These are phyloP conservation scores for Vitis hybrid DNA, from an alignment of 177 flowering plant genomes.

Conservation along the genomic window DNA sequence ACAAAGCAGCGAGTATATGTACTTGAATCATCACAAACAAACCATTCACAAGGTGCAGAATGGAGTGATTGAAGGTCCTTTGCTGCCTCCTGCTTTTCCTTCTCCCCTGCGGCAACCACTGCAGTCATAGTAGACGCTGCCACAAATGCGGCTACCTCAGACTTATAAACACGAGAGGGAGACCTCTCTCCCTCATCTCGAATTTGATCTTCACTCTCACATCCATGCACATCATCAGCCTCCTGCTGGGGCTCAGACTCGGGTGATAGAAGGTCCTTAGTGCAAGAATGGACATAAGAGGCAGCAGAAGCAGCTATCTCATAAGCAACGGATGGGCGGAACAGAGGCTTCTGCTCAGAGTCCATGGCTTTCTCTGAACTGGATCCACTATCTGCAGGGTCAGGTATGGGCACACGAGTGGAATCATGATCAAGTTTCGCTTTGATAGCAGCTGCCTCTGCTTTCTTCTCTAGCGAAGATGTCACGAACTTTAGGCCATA, in stretches of 20 bases:
- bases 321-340: conserved; percentile 55
- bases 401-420: conserved; percentile 19
- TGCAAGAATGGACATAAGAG: conserved; percentile 56
- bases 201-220: background rate
- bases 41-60: conserved; percentile 94
- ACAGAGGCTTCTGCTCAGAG: conserved; percentile 26
- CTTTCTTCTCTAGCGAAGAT: conserved; percentile 85
- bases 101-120: conserved; percentile 85
- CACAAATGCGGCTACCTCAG: conserved; percentile 71
- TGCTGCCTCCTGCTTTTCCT: conserved; percentile 70
- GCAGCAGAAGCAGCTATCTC: conserved; percentile 94
- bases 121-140: conserved; percentile 93
- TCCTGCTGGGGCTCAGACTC: conserved; percentile 26
- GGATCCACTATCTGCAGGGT: conserved; percentile 10
- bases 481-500: conserved; percentile 65
- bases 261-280: conserved; percentile 34
- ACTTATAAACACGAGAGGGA: conserved; percentile 35
- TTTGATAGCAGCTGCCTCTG: conserved; percentile 54
- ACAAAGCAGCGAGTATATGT: conserved; percentile 74
- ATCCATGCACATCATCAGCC: conserved; percentile 7
- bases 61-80: conserved; percentile 77
- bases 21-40: conserved; percentile 71
- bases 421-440: conserved; percentile 54
- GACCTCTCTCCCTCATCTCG: conserved; percentile 27
- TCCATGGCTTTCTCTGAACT: conserved; percentile 12